A percentile compares a stretch with the other conserved stretches of the same genome.
Conservation (phyloP, 306 rosid species). For the Gillenia trifoliata region DNA sequence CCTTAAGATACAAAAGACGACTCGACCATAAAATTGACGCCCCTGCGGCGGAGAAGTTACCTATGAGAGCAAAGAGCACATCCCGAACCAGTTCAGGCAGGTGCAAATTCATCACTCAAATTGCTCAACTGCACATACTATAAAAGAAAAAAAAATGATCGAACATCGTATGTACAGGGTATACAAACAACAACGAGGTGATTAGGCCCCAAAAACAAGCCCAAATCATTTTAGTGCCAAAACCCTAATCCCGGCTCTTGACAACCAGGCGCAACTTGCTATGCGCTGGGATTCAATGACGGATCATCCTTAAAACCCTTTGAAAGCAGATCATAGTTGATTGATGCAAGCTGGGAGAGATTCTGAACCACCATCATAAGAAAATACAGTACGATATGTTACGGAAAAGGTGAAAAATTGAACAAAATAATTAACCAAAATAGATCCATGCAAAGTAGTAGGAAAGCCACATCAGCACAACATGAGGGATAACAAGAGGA, state of each 20-base stretch:
- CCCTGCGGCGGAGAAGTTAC: conserved; percentile 42
- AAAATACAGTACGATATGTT: background rate
- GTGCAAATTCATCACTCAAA: conserved; percentile 26
- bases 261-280: conserved; percentile 26
- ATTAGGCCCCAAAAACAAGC: conserved; percentile 38
- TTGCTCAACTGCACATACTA: conserved; percentile 19
- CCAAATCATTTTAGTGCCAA: conserved; percentile 28
- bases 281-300: conserved; percentile 47
- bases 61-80: conserved; percentile 35
- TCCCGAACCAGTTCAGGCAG: conserved; percentile 45
- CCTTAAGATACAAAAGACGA: conserved; percentile 30
- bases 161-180: conserved; percentile 75
- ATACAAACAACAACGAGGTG: conserved; percentile 44
- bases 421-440: background rate
- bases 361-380: conserved; percentile 60
- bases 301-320: conserved; percentile 91
- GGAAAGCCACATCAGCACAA: background rate
- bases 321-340: conserved; percentile 92
- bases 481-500: background rate
- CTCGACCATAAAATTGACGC: conserved; percentile 23
- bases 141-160: conserved; percentile 3
- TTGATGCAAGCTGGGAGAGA: conserved; percentile 98
- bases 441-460: background rate
- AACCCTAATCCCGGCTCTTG: conserved; percentile 31
- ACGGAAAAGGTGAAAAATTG: background rate